Evolutionary conservation across 169 alveolate species (phyloP), one percentile per base, ranked within the genome.

Genomic region (Babesia divergens): DNA sequence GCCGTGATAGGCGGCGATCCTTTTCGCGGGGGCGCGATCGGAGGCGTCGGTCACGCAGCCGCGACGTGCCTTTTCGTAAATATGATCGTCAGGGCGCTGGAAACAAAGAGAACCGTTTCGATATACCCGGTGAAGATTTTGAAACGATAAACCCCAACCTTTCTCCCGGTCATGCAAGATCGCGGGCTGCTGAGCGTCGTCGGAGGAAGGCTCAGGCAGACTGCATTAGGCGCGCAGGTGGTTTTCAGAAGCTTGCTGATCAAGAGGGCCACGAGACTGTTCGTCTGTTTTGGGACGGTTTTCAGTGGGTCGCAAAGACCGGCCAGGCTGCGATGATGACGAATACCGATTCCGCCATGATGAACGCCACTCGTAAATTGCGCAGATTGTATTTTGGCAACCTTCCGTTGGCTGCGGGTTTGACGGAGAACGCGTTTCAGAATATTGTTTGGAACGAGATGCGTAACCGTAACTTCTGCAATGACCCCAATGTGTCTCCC

Each of bases 231-330:
- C 76, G 86, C 49, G 96, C 97, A 18, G 97, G 97, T 26, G 97
- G 97, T 2, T 93, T 90, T 72, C 91, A 94, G 65, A 91, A 84
- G 56, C 71, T 94, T 49, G 97, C 97, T 14, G 95, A 93, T 52
- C 90, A 91, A 44, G 97, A 93, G 43, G 97, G 97, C 0, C 94
- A 93, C 42, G 95, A 93, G 58, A 91, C 97, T 5, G 93, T 92
- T 18, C 86, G 94, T 22, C 94, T 94, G 16, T 94, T 94, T 74
- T 94, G 96, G 94, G 97, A 94, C 65, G 97, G 97, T 2, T 94
- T 94, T 68, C 97, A 94, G 82, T 94, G 97, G 97, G 97, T 94
- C 31, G 97, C 97, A 11, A 93, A 93, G 74, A 91, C 95, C 2
- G 93, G 72, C 69, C 95, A 47, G 76, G 80, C 75, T 7, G 75